A percentile compares a stretch with the other conserved stretches of the same genome.
Conservation (phyloP, 768 basidiomycete species). For the Boletus speciosus region DNA sequence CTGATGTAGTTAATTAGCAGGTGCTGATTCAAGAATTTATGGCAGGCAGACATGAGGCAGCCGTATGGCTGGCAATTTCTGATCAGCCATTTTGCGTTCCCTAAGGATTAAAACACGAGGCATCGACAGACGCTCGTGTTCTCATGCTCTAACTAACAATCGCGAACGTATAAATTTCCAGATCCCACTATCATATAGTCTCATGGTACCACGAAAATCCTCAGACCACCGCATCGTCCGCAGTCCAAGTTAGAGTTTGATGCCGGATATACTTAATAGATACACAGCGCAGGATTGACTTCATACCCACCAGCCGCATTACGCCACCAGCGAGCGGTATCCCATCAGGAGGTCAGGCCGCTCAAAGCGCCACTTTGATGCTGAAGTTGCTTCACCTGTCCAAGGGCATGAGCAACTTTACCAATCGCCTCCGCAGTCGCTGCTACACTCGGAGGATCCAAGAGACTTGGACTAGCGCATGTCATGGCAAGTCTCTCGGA, state of each 20-base stretch:
- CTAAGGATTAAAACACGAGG: conserved; percentile 7
- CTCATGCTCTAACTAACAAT: background rate
- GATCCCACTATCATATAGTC: background rate
- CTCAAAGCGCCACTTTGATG: conserved; percentile 27
- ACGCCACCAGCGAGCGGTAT: conserved; percentile 5
- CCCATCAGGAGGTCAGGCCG: conserved; percentile 15
- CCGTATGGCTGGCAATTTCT: conserved; percentile 32
- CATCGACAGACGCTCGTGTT: background rate
- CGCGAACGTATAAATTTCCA: background rate
- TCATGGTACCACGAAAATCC: background rate
- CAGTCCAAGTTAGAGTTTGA: background rate
- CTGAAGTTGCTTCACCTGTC: conserved; percentile 56
- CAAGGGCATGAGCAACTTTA: conserved; percentile 61
- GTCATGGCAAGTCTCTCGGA: conserved; percentile 48
- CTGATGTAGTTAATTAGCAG: conserved; percentile 9
- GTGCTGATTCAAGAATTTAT: conserved; percentile 25
- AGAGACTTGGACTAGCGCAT: conserved; percentile 33
- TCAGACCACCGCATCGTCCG: background rate
- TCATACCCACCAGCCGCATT: conserved; percentile 5
- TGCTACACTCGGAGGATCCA: conserved; percentile 51
- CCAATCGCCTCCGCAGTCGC: conserved; percentile 64
- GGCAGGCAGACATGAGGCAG: conserved; percentile 28
- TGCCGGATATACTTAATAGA: background rate
- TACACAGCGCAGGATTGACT: background rate
- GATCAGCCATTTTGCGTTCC: conserved; percentile 1